Base-by-base conservation (phyloP, 2,329 filamentous ascomycete genomes). In the Neofusicoccum sp. region DNA sequence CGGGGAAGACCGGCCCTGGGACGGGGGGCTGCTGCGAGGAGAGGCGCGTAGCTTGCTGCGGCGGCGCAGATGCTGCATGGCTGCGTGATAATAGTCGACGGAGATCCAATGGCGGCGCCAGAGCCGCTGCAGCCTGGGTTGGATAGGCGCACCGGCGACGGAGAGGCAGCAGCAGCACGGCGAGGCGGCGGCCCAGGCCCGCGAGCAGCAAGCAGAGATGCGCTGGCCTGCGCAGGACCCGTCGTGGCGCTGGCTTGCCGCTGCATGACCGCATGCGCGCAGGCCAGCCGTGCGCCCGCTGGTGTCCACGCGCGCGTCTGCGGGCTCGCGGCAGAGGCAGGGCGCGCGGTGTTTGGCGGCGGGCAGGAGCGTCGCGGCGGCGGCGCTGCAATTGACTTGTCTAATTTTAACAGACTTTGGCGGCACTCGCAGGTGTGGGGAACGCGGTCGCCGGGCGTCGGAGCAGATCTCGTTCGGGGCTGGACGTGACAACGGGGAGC, bases 361-460 rank as follows among this genome's bases (percentile, higher is more conserved):
- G 22, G 22, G 22, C 22, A 22, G 22, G 22, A 22, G 22, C 22
- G 1, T 22, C 22, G 22, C 22, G 22, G 22, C 22, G 22, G 22
- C 22, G 22, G 22, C 47, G 14, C 29, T 49, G 29, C 9, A 11
- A 44, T 44, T 44, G 41, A 9, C 41, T 22, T 44, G 14, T 29
- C 47, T 34, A 49, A 49, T 49, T 49, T 49, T 49, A 49, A 49
- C 47, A 49, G 47, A 34, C 47, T 49, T 49, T 33, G 47, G 9
- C 47, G 47, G 3, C 47, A 34, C 47, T 29, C 47, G 47, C 47
- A 31, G 47, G 44, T 28, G 44, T 47, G 44, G 44, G 22, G 44
- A 11, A n/a, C 28, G 28, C 45, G 7, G 11, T 37, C 37, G 48
- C 47, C n/a, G 28, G 6, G 37, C 37, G 37, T 33, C 52, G 52